These are phyloP conservation scores for Yamadazyma taylorii DNA, from an alignment of 1,139 yeast genomes.

Conservation along the genomic window DNA sequence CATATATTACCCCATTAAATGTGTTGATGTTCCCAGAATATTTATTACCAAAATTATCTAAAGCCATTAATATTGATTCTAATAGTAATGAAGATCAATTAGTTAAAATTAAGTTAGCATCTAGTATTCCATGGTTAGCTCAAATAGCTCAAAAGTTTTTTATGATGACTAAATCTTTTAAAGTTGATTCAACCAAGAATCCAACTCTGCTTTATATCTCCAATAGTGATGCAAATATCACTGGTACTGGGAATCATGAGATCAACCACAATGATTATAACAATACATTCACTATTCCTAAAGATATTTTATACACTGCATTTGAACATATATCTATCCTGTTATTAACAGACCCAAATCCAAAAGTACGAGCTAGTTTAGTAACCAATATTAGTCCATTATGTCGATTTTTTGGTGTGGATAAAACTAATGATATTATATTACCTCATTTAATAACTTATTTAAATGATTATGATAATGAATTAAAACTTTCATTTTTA, in stretches of 20 bases:
- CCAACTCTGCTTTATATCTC: conserved; percentile 1
- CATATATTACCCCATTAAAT: conserved; percentile 73
- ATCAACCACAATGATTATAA: no score
- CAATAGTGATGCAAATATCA: conserved; percentile 13
- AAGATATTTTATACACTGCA: conserved; percentile 33
- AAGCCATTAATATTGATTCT: conserved; percentile 31
- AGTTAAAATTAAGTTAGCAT: conserved; percentile 69
- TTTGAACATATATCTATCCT: conserved; percentile 67
- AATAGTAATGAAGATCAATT: conserved; percentile 22
- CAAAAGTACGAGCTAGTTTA: conserved; percentile 68
- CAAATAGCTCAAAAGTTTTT: conserved; percentile 61
- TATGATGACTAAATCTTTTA: conserved; percentile 62
- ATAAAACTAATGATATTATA: conserved; percentile 82
- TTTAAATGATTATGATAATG: conserved; percentile 73
- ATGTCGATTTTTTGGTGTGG: conserved; percentile 82
- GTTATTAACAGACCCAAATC: conserved; percentile 66
- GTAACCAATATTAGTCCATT: conserved; percentile 69
- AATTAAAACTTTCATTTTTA: conserved; percentile 68
- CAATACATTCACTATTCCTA: conserved; percentile 20
- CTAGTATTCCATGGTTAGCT: conserved; percentile 70
- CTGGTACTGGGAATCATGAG: no score
- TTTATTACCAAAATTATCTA: conserved; percentile 66
- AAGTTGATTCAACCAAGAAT: conserved; percentile 12
- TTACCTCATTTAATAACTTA: conserved; percentile 90
- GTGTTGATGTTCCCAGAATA: conserved; percentile 78